Evolutionary conservation across 345 rosid genomes (phyloP).

Genomic region (Alliaria petiolata): DNA sequence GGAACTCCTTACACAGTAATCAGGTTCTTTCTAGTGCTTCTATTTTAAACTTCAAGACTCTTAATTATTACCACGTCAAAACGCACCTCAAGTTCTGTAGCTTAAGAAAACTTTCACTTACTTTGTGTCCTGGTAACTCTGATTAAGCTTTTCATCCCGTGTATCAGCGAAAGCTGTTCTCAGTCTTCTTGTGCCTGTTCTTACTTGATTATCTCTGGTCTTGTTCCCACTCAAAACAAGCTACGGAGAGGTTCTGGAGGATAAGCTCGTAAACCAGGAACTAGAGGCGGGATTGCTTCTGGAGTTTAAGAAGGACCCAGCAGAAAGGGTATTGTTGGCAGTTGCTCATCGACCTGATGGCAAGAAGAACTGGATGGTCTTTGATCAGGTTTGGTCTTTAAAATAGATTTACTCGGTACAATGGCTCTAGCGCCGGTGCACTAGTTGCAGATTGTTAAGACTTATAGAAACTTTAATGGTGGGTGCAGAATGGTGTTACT

Average conservation of each 20-base stretch:
- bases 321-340: slow-evolving; percentile 73
- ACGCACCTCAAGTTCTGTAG: background rate
- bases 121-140: background rate
- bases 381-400: slow-evolving; percentile 83
- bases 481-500: slow-evolving; percentile 66
- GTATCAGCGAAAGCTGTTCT: background rate
- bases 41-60: too few relatives aligned
- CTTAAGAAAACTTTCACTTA: background rate
- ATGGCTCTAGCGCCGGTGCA: background rate
- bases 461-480: slow-evolving; percentile 7
- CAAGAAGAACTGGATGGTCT: slow-evolving; percentile 98
- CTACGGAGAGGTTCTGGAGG: slow-evolving; percentile 62
- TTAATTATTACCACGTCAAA: too few relatives aligned
- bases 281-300: slow-evolving; percentile 67
- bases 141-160: background rate
- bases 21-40: slow-evolving; percentile 56
- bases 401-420: slow-evolving; percentile 36
- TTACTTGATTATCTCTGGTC: background rate
- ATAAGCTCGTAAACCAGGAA: slow-evolving; percentile 57
- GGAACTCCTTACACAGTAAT: slow-evolving; percentile 87
- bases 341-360: slow-evolving; percentile 89
- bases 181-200: background rate
- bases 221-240: slow-evolving; percentile 32
- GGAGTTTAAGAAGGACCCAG: slow-evolving; percentile 85
- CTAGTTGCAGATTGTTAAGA: slow-evolving; percentile 6